These are phyloP conservation scores for Calonectria honghensis DNA, from an alignment of 2,329 filamentous ascomycete species.

Conservation along the genomic window DNA sequence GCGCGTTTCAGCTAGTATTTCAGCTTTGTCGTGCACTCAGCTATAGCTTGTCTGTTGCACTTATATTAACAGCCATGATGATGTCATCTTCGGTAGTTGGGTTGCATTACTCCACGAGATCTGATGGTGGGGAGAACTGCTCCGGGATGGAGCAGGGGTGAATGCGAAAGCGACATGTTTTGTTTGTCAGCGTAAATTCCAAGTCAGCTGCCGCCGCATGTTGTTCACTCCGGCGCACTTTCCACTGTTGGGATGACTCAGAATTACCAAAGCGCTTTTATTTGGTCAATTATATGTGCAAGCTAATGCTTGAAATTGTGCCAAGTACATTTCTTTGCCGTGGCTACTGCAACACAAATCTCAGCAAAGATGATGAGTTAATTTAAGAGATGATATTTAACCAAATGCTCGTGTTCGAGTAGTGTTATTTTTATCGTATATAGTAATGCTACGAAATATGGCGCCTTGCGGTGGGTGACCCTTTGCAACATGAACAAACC, in stretches of 20 bases:
- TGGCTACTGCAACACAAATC: too few relatives aligned
- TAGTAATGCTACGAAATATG: too few relatives aligned
- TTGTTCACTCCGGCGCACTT: neutral
- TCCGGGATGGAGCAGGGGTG: neutral
- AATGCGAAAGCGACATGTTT: neutral
- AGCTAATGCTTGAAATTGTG: neutral
- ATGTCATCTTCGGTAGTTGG: constrained; percentile 1
- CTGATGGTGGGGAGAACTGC: neutral
- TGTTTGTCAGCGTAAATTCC: neutral
- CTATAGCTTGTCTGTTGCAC: neutral
- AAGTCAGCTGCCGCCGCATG: neutral
- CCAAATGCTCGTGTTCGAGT: neutral
- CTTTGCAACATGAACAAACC: too few relatives aligned
- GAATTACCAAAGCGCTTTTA: neutral
- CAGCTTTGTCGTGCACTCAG: neutral
- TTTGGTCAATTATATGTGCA: neutral
- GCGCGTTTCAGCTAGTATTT: neutral
- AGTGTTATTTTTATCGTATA: too few relatives aligned
- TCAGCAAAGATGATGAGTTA: too few relatives aligned
- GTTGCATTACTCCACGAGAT: constrained; percentile 1
- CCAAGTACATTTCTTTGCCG: too few relatives aligned
- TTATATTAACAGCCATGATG: neutral
- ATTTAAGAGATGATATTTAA: neutral
- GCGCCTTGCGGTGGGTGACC: too few relatives aligned
- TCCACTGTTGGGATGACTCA: neutral